Conservation (phyloP, 371 early-diverging fungal species). For the Mucor racemosus region DNA sequence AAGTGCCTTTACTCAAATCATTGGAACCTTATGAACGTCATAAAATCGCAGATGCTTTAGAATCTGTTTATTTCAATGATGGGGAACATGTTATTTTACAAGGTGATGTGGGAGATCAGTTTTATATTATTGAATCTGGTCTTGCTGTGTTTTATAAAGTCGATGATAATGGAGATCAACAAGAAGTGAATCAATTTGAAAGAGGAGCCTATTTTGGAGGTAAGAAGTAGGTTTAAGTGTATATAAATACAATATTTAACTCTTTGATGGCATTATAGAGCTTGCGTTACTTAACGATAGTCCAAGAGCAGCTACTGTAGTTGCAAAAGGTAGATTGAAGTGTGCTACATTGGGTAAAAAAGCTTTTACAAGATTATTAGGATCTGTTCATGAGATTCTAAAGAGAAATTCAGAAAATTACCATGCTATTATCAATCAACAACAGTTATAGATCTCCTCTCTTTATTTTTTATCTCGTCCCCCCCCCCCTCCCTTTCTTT, state of each 20-base stretch:
- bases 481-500: neutral
- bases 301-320: slow-evolving; percentile 88
- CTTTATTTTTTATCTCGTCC: slow-evolving; percentile 9
- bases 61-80: slow-evolving; percentile 68
- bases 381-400: slow-evolving; percentile 89
- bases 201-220: slow-evolving; percentile 98
- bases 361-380: slow-evolving; percentile 89
- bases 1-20: slow-evolving; percentile 66
- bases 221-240: slow-evolving; percentile 31
- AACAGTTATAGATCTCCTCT: slow-evolving; percentile 10
- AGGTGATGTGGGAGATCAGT: slow-evolving; percentile 69
- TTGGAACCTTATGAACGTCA: slow-evolving; percentile 76
- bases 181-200: slow-evolving; percentile 73
- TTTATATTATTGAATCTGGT: slow-evolving; percentile 87
- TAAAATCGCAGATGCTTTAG: slow-evolving; percentile 84
- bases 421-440: slow-evolving; percentile 39
- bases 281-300: slow-evolving; percentile 87
- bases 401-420: slow-evolving; percentile 88
- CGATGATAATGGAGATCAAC: slow-evolving; percentile 72
- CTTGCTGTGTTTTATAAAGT: slow-evolving; percentile 59
- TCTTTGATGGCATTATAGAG: slow-evolving; percentile 51
- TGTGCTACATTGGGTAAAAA: slow-evolving; percentile 89
- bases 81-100: slow-evolving; percentile 71
- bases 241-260: neutral
- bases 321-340: slow-evolving; percentile 84